Percentiles rank a stretch among this genome's conserved stretches.
These are phyloP conservation scores for Drechslerella dactyloides DNA, from an alignment of 2,329 filamentous ascomycete genomes.

Conservation along the genomic window DNA sequence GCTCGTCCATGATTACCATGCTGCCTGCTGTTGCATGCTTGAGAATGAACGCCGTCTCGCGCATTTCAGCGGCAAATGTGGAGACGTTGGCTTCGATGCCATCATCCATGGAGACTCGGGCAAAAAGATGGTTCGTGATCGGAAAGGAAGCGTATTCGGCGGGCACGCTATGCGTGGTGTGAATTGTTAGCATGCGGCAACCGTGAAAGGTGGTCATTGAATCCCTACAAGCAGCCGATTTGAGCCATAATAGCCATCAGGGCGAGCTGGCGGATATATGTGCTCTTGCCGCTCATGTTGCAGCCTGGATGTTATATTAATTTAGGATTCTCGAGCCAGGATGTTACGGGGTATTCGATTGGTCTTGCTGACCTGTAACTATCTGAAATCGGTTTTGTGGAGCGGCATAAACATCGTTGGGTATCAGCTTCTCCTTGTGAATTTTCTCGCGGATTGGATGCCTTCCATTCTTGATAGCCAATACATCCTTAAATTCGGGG, in stretches of 20 bases:
- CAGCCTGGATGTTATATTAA: slow-evolving; percentile 64
- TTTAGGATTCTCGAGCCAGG: slow-evolving; percentile 26
- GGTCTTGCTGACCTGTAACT: slow-evolving; percentile 65
- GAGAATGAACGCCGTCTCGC: slow-evolving; percentile 91
- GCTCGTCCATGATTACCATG: slow-evolving; percentile 85
- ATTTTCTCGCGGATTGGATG: slow-evolving; percentile 81
- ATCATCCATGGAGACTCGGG: slow-evolving; percentile 84
- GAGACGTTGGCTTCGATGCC: slow-evolving; percentile 89
- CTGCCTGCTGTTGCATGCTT: slow-evolving; percentile 78
- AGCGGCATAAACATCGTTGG: slow-evolving; percentile 88
- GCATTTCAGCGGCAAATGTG: slow-evolving; percentile 93
- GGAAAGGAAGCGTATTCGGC: slow-evolving; percentile 82
- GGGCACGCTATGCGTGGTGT: slow-evolving; percentile 70
- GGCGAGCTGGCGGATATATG: slow-evolving; percentile 85
- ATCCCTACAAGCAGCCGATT: slow-evolving; percentile 60
- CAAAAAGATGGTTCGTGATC: slow-evolving; percentile 82
- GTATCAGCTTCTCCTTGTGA: slow-evolving; percentile 73
- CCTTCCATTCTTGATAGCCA: slow-evolving; percentile 75
- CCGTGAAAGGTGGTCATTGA: too few species aligned
- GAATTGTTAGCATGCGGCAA: slow-evolving; percentile 12
- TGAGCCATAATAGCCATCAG: slow-evolving; percentile 92
- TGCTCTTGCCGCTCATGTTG: slow-evolving; percentile 98
- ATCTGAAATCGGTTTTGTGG: slow-evolving; percentile 85
- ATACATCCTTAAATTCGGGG: slow-evolving; percentile 71
- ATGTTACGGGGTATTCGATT: background rate